A percentile compares a stretch with the other conserved stretches of the same genome.
These are phyloP conservation scores for Hura crepitans DNA, from an alignment of 441 rosid genomes.

Conservation along the genomic window DNA sequence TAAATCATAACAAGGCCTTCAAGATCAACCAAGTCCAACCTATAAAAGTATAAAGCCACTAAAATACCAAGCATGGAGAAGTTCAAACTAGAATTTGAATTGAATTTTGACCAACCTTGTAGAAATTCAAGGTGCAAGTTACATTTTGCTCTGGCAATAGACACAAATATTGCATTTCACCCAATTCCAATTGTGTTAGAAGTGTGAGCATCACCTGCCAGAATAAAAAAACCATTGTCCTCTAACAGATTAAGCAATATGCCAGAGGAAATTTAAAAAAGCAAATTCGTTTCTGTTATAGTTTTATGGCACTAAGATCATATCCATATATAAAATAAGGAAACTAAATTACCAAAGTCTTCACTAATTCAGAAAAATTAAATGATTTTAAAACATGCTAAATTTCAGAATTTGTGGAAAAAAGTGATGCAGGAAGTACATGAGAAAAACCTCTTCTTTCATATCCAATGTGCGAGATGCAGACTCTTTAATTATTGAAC, in stretches of 20 bases:
- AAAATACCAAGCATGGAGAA: conserved; percentile 8
- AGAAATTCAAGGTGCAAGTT: conserved; percentile 79
- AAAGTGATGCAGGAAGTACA: conserved; percentile 19
- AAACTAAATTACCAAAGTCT: neutral
- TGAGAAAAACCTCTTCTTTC: conserved; percentile 75
- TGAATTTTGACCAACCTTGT: conserved; percentile 51
- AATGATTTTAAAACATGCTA: neutral
- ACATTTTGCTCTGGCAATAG: conserved; percentile 66
- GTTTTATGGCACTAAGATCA: conserved; percentile 9
- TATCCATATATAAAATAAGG: neutral
- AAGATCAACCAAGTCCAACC: conserved; percentile 1
- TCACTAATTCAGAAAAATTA: neutral
- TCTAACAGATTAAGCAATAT: neutral
- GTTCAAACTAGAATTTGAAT: conserved; percentile 4
- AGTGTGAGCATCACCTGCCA: conserved; percentile 89
- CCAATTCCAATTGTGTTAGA: conserved; percentile 83
- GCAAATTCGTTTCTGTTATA: neutral
- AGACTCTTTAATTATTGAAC: conserved; percentile 65
- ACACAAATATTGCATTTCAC: conserved; percentile 67
- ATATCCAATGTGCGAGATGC: conserved; percentile 77
- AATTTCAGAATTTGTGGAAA: neutral
- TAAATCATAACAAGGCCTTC: conserved; percentile 12
- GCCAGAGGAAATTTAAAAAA: conserved; percentile 9
- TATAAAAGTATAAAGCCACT: conserved; percentile 11
- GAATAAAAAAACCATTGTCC: conserved; percentile 17